Conservation (phyloP, 768 basidiomycete genomes). For the Kwoniella dendrophila region DNA sequence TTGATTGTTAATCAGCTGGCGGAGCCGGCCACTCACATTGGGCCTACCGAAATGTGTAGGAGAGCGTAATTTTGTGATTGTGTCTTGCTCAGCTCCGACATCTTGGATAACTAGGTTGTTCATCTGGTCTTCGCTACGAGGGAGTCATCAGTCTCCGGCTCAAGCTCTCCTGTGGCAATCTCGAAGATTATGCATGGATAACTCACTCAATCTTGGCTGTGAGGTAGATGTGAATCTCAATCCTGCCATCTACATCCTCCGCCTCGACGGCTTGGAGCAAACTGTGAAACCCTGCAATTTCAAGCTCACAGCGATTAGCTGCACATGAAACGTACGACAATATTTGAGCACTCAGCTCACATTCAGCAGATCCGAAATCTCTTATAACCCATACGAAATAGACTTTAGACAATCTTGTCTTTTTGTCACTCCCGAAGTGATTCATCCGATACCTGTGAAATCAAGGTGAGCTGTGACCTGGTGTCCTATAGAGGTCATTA, state of each 20-base stretch:
- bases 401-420: conserved; percentile 82
- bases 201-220: conserved; percentile 75
- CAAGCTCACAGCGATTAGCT: background rate
- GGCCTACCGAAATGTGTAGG: conserved; percentile 93
- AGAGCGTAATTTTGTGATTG: conserved; percentile 81
- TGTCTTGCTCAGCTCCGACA: conserved; percentile 88
- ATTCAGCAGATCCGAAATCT: conserved; percentile 69
- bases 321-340: background rate
- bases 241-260: conserved; percentile 78
- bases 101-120: conserved; percentile 91
- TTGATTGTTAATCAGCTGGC: conserved; percentile 60
- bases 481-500: too few relatives aligned
- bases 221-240: conserved; percentile 87
- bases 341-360: conserved; percentile 27
- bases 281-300: conserved; percentile 69
- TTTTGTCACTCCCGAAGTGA: conserved; percentile 69
- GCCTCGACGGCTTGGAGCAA: conserved; percentile 90
- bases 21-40: conserved; percentile 68
- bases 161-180: background rate
- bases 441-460: conserved; percentile 76
- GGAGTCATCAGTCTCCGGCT: background rate
- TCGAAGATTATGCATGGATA: background rate
- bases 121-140: conserved; percentile 72
- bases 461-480: background rate
- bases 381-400: conserved; percentile 91